phyloP scores from a whole-genome alignment of 2,329 filamentous ascomycete genomes.

The Zymoseptoria ardabiliae region DNA sequence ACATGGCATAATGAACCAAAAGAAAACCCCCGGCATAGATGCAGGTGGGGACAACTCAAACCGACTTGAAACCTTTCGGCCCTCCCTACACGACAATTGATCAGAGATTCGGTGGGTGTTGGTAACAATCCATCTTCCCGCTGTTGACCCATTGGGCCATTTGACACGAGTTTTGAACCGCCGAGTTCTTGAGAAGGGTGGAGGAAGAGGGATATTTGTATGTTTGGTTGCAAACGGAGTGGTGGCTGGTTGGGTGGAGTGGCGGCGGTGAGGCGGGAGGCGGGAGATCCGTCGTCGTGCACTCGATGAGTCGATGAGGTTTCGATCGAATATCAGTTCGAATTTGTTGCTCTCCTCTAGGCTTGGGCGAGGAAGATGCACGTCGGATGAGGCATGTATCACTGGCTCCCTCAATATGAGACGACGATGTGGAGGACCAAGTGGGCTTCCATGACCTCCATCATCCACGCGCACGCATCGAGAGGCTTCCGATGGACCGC shows the following conservation, averaged over 20 bases:
- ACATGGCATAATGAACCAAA: not conserved
- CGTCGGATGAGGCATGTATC: too few relatives aligned
- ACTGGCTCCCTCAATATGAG: too few relatives aligned
- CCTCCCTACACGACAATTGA: not conserved
- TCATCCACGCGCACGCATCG: too few relatives aligned
- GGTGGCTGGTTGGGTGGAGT: not conserved
- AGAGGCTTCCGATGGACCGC: too few relatives aligned
- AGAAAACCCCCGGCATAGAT: not conserved
- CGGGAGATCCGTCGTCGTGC: too few relatives aligned
- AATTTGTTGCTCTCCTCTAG: too few relatives aligned
- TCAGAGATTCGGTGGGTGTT: not conserved
- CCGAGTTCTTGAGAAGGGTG: not conserved
- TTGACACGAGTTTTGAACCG: not conserved
- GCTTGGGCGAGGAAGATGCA: too few relatives aligned
- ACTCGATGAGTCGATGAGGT: too few relatives aligned
- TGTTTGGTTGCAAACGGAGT: not conserved
- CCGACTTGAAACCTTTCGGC: not conserved
- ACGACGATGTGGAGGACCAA: too few relatives aligned
- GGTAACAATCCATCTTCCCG: not conserved
- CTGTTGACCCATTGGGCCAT: not conserved
- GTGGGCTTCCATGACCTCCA: too few relatives aligned
- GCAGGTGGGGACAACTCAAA: not conserved
- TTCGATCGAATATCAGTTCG: too few relatives aligned
- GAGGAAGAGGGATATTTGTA: not conserved
- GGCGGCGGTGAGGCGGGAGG: not conserved